Conservation (phyloP, 805 yeast genomes). For the Candida parachauliodes region DNA sequence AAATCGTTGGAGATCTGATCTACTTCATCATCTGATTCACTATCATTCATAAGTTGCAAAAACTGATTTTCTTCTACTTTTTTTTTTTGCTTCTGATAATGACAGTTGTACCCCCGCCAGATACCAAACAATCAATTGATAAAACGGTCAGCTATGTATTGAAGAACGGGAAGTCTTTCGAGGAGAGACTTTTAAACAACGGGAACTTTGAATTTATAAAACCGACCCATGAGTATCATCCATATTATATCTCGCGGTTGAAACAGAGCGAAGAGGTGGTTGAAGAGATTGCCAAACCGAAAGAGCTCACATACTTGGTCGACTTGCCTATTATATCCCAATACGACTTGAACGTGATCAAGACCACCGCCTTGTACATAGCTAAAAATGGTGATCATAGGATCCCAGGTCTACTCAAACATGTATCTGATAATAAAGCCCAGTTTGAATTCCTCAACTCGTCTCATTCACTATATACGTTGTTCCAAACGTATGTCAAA, state of each 20-base stretch:
- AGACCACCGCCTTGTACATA: conserved; percentile 65
- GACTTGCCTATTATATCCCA: conserved; percentile 45
- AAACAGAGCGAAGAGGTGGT: conserved; percentile 9
- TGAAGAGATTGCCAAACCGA: conserved; percentile 14
- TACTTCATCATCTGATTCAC: conserved; percentile 6
- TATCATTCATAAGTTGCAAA: conserved; percentile 6
- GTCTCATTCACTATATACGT: conserved; percentile 55
- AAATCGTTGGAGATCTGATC: conserved; percentile 45
- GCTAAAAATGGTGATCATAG: conserved; percentile 56
- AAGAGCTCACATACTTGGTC: conserved; percentile 21
- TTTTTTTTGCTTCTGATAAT: conserved; percentile 7
- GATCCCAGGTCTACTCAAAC: conserved; percentile 25
- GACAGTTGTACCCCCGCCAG: conserved; percentile 46
- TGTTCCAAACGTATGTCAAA: conserved; percentile 46
- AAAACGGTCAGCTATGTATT: conserved; percentile 70
- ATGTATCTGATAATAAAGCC: conserved; percentile 39
- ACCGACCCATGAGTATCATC: conserved; percentile 50
- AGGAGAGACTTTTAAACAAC: conserved; percentile 50
- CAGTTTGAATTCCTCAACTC: conserved; percentile 68
- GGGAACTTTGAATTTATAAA: conserved; percentile 63
- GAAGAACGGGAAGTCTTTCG: conserved; percentile 67
- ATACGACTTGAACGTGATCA: conserved; percentile 65
- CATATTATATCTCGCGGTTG: conserved; percentile 52
- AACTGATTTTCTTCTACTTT: no score
- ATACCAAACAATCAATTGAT: conserved; percentile 50